These are phyloP conservation scores for Mycena galericulata DNA, from an alignment of 768 basidiomycete genomes.

Conservation along the genomic window DNA sequence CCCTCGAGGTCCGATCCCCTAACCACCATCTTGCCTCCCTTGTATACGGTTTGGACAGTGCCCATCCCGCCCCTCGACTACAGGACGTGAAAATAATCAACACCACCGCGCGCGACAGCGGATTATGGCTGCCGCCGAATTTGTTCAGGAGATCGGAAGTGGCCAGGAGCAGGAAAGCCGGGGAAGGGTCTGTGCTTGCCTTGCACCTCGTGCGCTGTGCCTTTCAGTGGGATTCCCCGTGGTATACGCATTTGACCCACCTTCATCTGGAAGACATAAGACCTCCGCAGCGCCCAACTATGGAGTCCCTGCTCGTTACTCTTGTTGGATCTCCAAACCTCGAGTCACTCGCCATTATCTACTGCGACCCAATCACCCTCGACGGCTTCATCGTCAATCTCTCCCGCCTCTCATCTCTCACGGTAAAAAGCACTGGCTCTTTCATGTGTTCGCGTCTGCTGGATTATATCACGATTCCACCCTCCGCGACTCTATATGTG, in stretches of 20 bases:
- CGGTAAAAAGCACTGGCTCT: too few species aligned
- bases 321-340: constrained; percentile 19
- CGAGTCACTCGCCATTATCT: constrained; percentile 15
- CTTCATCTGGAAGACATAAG: constrained; percentile 23
- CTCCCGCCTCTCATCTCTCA: too few species aligned
- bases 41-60: not conserved
- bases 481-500: too few species aligned
- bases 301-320: constrained; percentile 10
- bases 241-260: constrained; percentile 23
- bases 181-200: not conserved
- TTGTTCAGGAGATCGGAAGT: constrained; percentile 2
- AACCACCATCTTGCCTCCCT: not conserved
- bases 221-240: constrained; percentile 30
- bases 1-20: constrained; percentile 1
- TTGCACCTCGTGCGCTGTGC: constrained; percentile 25
- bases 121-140: constrained; percentile 20
- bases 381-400: too few species aligned
- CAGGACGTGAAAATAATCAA: constrained; percentile 2
- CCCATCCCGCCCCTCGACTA: constrained; percentile 10
- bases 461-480: too few species aligned
- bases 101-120: not conserved
- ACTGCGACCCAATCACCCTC: not conserved
- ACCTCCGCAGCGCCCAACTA: not conserved
- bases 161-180: not conserved
- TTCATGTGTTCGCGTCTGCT: too few species aligned